Conservation (phyloP, 1,139 yeast genomes). For the Pichia sp. region DNA sequence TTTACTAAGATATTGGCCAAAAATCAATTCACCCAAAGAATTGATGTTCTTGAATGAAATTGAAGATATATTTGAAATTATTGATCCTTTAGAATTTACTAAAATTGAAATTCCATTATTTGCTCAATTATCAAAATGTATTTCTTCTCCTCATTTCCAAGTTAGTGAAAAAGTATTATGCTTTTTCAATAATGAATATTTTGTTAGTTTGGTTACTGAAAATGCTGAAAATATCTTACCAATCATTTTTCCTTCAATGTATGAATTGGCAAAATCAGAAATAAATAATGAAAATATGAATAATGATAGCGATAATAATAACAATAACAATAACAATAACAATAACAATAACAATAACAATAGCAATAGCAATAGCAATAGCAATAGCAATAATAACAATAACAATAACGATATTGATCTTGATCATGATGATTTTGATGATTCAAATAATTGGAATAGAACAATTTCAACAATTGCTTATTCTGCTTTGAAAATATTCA, state of each 20-base stretch:
- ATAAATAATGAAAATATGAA: constrained; percentile 36
- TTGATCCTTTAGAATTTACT: constrained; percentile 88
- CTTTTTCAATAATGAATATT: constrained; percentile 93
- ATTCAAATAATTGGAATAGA: constrained; percentile 63
- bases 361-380: too few species aligned
- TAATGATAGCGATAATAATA: too few species aligned
- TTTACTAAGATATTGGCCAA: constrained; percentile 92
- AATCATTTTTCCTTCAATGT: constrained; percentile 81
- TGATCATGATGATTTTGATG: constrained; percentile 26
- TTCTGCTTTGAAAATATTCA: constrained; percentile 83
- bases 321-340: too few species aligned
- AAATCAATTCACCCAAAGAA: constrained; percentile 90
- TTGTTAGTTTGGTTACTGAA: constrained; percentile 82
- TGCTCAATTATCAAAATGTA: constrained; percentile 91
- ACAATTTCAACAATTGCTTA: constrained; percentile 87
- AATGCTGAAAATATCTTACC: constrained; percentile 88
- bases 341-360: too few species aligned
- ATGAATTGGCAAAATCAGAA: constrained; percentile 56
- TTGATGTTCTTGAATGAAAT: constrained; percentile 92
- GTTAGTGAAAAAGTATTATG: constrained; percentile 93
- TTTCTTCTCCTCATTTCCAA: constrained; percentile 93
- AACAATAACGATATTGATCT: too few species aligned
- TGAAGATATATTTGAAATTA: constrained; percentile 93
- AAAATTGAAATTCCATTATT: constrained; percentile 90
- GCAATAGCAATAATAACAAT: too few species aligned